phyloP scores from a whole-genome alignment of 2,329 filamentous ascomycete genomes.

The Pseudocercospora vitis region DNA sequence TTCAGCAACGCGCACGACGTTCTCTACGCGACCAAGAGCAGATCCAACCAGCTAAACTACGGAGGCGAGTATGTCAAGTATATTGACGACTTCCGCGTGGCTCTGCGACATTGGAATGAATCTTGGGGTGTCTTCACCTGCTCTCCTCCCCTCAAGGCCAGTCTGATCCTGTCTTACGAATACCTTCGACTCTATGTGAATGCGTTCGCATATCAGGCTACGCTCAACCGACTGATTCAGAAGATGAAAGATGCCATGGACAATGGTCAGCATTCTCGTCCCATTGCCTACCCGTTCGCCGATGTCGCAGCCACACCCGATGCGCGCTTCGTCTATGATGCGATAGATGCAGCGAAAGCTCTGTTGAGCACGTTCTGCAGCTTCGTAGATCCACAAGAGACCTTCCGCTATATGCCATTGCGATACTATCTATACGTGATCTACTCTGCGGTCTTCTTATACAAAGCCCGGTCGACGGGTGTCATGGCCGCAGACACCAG shows the following conservation, averaged over 20 bases:
- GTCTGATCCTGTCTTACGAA: conserved; percentile 62
- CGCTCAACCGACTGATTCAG: conserved; percentile 34
- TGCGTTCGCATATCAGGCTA: conserved; percentile 63
- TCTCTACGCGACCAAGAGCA: conserved; percentile 37
- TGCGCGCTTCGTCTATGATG: conserved; percentile 66
- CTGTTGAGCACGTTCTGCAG: conserved; percentile 61
- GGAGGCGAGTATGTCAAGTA: conserved; percentile 41
- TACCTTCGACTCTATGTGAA: conserved; percentile 67
- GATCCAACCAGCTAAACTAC: conserved; percentile 36
- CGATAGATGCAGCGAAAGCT: conserved; percentile 63
- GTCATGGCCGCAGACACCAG: conserved; percentile 58
- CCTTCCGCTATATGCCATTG: conserved; percentile 64
- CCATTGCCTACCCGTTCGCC: conserved; percentile 31
- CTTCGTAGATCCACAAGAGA: conserved; percentile 58
- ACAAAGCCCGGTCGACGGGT: conserved; percentile 63
- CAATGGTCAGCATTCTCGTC: conserved; percentile 25
- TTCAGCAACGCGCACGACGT: conserved; percentile 40
- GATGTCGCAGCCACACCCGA: conserved; percentile 60
- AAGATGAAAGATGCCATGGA: conserved; percentile 31
- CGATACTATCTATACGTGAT: conserved; percentile 64
- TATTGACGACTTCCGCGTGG: conserved; percentile 38
- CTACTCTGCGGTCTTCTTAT: conserved; percentile 65
- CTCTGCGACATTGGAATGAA: conserved; percentile 37
- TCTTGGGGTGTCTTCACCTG: conserved; percentile 35
- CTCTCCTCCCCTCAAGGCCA: conserved; percentile 59